A percentile compares a stretch with the other conserved stretches of the same genome.
These are phyloP conservation scores for Yarrowia keelungensis DNA, from an alignment of 805 yeast species.

Conservation along the genomic window DNA sequence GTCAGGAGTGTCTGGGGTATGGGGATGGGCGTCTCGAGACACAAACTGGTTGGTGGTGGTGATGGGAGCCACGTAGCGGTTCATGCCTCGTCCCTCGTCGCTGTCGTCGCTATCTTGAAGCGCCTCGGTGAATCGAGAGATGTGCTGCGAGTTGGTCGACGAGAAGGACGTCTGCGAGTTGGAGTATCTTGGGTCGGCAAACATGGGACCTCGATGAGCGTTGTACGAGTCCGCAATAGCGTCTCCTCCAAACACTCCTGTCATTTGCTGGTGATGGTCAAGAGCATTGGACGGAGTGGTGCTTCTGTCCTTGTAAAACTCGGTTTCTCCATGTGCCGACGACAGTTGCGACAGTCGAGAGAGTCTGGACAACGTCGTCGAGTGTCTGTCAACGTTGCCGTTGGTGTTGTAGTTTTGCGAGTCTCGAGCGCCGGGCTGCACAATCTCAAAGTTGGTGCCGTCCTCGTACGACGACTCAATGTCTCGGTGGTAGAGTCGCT, in stretches of 20 bases:
- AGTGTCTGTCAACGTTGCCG: constrained; percentile 5
- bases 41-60: constrained; percentile 5
- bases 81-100: not conserved
- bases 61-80: not conserved
- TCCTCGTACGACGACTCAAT: constrained; percentile 25
- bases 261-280: constrained; percentile 2
- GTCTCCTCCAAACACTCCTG: constrained; percentile 12
- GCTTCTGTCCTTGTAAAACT: constrained; percentile 28
- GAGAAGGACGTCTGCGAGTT: constrained; percentile 6
- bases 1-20: not conserved
- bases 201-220: constrained; percentile 8
- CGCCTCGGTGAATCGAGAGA: constrained; percentile 21
- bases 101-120: not conserved
- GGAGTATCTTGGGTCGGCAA: constrained; percentile 6
- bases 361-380: not conserved
- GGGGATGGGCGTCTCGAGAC: not conserved
- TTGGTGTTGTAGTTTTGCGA: not conserved
- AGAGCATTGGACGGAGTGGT: constrained; percentile 30
- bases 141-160: constrained; percentile 1
- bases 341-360: constrained; percentile 5
- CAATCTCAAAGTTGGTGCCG: constrained; percentile 18
- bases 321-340: constrained; percentile 1
- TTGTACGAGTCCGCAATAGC: constrained; percentile 22
- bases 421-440: not conserved
- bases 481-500: constrained; percentile 14